Conservation (phyloP, 108 stramenopile species). For the Aurantiochytrium sp. region DNA sequence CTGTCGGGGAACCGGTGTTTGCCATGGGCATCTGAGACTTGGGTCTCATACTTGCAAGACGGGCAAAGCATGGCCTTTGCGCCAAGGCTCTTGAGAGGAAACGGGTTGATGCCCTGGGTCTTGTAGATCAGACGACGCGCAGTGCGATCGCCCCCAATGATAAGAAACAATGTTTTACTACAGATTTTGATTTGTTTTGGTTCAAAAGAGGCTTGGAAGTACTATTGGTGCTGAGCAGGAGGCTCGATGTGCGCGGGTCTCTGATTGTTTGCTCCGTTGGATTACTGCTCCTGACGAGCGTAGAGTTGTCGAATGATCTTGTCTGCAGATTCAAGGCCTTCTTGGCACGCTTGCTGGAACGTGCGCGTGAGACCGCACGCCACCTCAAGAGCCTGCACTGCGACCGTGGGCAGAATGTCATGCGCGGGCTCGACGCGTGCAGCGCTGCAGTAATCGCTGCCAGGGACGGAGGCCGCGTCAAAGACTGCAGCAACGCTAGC, state of each 20-base stretch:
- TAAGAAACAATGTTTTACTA: no score
- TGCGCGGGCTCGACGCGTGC: background rate
- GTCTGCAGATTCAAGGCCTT: background rate
- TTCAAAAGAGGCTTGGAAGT: no score
- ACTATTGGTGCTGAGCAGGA: no score
- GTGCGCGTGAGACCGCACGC: background rate
- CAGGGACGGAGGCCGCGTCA: background rate
- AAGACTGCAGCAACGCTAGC: background rate
- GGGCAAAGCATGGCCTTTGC: background rate
- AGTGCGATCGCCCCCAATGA: no score
- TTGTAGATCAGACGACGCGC: no score
- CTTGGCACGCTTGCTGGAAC: slow-evolving; percentile 5
- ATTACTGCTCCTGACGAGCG: background rate
- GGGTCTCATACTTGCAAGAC: background rate
- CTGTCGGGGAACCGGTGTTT: background rate
- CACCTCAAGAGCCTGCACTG: background rate
- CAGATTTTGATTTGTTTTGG: no score
- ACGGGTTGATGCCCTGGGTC: no score
- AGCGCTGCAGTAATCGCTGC: background rate
- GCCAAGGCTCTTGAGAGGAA: background rate
- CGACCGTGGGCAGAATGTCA: background rate
- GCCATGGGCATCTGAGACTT: background rate
- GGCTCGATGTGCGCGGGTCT: background rate
- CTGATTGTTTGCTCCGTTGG: background rate
- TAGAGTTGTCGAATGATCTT: background rate